Evolutionary conservation across 1,139 yeast genomes (phyloP), one percentile per base, ranked within the genome.

Genomic region (Geotrichum fermentans): DNA sequence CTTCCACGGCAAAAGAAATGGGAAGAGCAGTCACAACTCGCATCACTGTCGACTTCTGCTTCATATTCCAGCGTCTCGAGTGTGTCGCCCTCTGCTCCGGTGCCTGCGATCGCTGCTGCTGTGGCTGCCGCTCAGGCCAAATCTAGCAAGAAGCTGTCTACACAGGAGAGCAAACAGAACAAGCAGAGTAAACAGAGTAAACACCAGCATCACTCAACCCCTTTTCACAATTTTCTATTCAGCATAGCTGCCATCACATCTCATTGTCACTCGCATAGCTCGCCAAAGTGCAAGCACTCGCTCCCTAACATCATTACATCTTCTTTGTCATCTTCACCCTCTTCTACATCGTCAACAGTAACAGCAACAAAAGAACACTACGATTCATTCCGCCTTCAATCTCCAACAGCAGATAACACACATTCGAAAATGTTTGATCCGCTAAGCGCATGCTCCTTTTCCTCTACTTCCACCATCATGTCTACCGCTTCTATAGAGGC

Each of bases 101-200:
- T 47, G n/a, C 51, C 51, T 17, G 51, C 51, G 7, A 42, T 47
- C n/a, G 51, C 51, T 14, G 44, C 44, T 22, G 51, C 47, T 21
- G n/a, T 43, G 11, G 47, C 47, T 14, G 45, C 49, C 28, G 45
- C 50, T 18, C 42, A 40, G 29, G 10, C 36, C 5, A 6, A 39
- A 8, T 7, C 33, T 28, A 16, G 10, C 8, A 24, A 24, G 10
- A 6, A 24, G 8, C 8, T 6, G 8, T 6, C 28, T 10, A 6
- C 6, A 6, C 8, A 6, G 28, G 10, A 24, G 10, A 6, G 10
- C 6, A 24, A 24, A 10, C 10, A 6, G 28, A 24, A 24, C 10
- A 24, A 24, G 10, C 28, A 24, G 10, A n/a, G 7, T 17, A 34
- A 34, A 14, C 28, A 24, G 8, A 24, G 28, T 10, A 24, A 10